These are phyloP conservation scores for Saccharomyces jurei DNA, from an alignment of 805 yeast genomes.

Conservation along the genomic window DNA sequence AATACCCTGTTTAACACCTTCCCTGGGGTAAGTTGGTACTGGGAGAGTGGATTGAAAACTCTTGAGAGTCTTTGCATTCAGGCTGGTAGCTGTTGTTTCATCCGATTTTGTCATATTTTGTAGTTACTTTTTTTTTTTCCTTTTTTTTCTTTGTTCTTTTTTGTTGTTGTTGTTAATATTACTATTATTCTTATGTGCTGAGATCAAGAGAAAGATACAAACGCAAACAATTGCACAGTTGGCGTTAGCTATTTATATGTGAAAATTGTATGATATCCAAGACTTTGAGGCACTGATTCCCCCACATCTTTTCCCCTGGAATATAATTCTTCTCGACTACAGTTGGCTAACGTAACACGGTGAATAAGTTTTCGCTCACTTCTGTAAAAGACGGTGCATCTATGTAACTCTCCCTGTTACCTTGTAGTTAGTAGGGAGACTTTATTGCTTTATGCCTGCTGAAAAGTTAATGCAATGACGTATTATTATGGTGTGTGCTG, in stretches of 20 bases:
- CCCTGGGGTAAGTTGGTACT: conserved; percentile 2
- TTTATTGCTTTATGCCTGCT: neutral
- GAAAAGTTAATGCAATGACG: neutral
- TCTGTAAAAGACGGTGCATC: neutral
- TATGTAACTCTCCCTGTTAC: neutral
- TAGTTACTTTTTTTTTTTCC: neutral
- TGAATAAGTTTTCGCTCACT: neutral
- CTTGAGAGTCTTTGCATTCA: neutral
- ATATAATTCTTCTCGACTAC: too few relatives aligned
- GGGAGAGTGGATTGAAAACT: neutral
- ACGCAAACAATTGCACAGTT: neutral
- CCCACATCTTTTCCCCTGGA: neutral
- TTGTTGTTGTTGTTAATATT: too few relatives aligned
- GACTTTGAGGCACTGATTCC: neutral
- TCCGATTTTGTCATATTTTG: neutral
- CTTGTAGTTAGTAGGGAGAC: neutral
- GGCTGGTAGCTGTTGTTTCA: neutral
- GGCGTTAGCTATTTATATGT: neutral
- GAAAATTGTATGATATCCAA: neutral
- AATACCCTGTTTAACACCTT: conserved; percentile 2
- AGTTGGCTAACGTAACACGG: neutral
- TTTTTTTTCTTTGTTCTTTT: neutral
- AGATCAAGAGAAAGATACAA: too few relatives aligned
- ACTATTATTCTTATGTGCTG: too few relatives aligned
- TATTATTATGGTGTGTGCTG: neutral